phyloP scores from a whole-genome alignment of 306 rosid species.

The Lathyrus oleraceus region DNA sequence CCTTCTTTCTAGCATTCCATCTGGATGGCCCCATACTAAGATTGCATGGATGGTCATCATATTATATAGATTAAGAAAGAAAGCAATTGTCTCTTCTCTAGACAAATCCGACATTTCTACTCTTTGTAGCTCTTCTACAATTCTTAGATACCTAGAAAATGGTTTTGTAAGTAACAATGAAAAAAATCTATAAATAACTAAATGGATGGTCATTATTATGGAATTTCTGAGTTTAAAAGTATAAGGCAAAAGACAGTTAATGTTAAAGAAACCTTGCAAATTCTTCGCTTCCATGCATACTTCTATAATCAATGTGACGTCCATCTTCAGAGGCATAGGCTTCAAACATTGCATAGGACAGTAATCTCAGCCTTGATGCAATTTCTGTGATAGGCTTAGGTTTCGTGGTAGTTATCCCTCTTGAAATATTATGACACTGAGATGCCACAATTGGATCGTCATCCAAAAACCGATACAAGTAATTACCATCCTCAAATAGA shows the following conservation, averaged over 20 bases:
- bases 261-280: conserved; percentile 69
- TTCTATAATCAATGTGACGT: conserved; percentile 67
- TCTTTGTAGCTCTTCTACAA: conserved; percentile 88
- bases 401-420: conserved; percentile 69
- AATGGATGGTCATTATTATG: conserved; percentile 2
- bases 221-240: background rate
- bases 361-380: conserved; percentile 76
- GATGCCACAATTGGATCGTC: conserved; percentile 78
- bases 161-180: conserved; percentile 18
- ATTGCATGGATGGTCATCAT: conserved; percentile 94
- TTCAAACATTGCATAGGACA: conserved; percentile 71
- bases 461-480: conserved; percentile 81
- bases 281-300: conserved; percentile 83
- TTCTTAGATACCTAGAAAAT: conserved; percentile 75
- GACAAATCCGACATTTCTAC: conserved; percentile 62
- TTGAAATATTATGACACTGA: conserved; percentile 76
- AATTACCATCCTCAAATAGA: conserved; percentile 82
- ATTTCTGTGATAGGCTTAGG: conserved; percentile 76
- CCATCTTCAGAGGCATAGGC: conserved; percentile 80
- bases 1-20: conserved; percentile 74
- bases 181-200: background rate
- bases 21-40: conserved; percentile 69
- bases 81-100: conserved; percentile 90
- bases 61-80: conserved; percentile 87
- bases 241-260: conserved; percentile 8